Base-by-base conservation (phyloP, 768 basidiomycete genomes). In the Ephemerocybe angulata region DNA sequence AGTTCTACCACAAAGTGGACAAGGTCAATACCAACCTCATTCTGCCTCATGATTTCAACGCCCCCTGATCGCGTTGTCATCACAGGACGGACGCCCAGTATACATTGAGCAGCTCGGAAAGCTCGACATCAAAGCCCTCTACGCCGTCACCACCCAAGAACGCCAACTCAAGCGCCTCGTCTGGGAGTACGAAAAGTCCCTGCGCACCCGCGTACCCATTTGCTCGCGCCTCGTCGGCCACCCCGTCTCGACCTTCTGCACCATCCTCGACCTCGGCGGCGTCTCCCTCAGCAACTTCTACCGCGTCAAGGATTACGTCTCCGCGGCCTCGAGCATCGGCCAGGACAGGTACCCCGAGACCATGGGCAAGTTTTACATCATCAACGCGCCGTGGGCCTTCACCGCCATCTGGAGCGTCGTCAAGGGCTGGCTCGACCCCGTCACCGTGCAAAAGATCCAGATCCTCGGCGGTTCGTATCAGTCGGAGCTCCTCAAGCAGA, bases 301-400 rank as follows among this genome's bases (percentile, higher is more conserved):
- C 70, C 83, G 82, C 65, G 94, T 98, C 73, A 95, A 92, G 74
- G 89, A 91, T 72, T 96, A 93, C 76, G 88, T 98, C 40, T 80
- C 77, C 58, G 70, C 81, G 21, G 90, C 93, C 0, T 75, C 88
- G 0, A 65, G 68, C 25, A 87, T 99, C 70, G 91, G 92, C 11
- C 94, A 97, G 70, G 83, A 97, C 75, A 79, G 88, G 60, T 98
- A 94, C 70, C 91, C 93, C 1, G 92, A 96, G 70, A 84, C 80
- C 60, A 93, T 98, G 96, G 96, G 96, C 76, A 92, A 90, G 68
- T 98, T 99, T 77, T 99, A 91, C 79, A 94, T 98, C 80, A 90
- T 97, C 81, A 98, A 98, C 66, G 90, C 93, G 0, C 96, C 96
- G 0, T 98, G 88, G 86, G 80, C 85, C 50, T 99, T 99, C 76